phyloP scores from a whole-genome alignment of 2,329 filamentous ascomycete genomes.

The Colletotrichum musicola region DNA sequence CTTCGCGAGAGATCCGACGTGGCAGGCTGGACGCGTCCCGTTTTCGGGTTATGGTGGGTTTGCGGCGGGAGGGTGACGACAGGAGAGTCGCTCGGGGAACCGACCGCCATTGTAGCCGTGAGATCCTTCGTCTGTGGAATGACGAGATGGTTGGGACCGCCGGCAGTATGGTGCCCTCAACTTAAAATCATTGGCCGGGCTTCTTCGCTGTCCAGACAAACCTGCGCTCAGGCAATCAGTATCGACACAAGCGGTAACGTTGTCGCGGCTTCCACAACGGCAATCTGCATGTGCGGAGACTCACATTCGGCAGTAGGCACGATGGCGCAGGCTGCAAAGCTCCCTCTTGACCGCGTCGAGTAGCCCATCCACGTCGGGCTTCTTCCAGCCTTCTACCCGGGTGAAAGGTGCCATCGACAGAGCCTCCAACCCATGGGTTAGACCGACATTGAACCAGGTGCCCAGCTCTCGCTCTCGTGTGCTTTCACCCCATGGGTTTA shows the following conservation, averaged over 20 bases:
- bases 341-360: slow-evolving; percentile 74
- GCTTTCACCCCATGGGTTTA: slow-evolving; percentile 77
- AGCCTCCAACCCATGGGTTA: slow-evolving; percentile 79
- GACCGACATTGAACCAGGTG: slow-evolving; percentile 85
- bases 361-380: slow-evolving; percentile 73
- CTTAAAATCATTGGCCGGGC: slow-evolving; percentile 34
- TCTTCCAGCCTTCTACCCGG: slow-evolving; percentile 69
- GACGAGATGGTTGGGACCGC: slow-evolving; percentile 1
- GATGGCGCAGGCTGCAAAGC: slow-evolving; percentile 75
- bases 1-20: slow-evolving; percentile 20
- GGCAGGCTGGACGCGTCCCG: slow-evolving; percentile 7
- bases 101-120: slow-evolving; percentile 6
- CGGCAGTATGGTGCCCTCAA: not conserved
- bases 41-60: slow-evolving; percentile 1
- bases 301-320: slow-evolving; percentile 83
- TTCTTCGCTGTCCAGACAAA: slow-evolving; percentile 42
- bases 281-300: slow-evolving; percentile 50
- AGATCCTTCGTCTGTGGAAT: not conserved
- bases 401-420: slow-evolving; percentile 81
- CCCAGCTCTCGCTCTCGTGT: slow-evolving; percentile 74
- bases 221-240: slow-evolving; percentile 31
- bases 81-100: slow-evolving; percentile 16
- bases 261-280: slow-evolving; percentile 11
- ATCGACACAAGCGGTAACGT: not conserved
- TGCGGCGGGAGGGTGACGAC: slow-evolving; percentile 34